phyloP scores from a whole-genome alignment of 352 stramenopile species.

The Globisporangium polare region DNA sequence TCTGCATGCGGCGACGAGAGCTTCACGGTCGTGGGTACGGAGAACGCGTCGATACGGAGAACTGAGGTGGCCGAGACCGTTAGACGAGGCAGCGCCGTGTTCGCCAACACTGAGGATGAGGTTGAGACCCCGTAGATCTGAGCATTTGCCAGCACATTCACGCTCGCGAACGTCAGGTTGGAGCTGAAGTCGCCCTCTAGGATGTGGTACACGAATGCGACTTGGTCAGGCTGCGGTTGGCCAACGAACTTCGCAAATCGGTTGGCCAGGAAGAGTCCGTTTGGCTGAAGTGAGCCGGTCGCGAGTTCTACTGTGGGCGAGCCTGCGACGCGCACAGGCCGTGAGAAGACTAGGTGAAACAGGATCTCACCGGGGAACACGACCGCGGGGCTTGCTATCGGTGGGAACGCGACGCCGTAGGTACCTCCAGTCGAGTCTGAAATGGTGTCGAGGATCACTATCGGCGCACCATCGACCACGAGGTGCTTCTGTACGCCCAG shows the following conservation, averaged over 20 bases:
- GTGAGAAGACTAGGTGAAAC: slow-evolving; percentile 63
- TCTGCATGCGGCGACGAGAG: slow-evolving; percentile 47
- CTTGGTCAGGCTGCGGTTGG: slow-evolving; percentile 44
- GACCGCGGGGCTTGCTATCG: slow-evolving; percentile 36
- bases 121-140: slow-evolving; percentile 47
- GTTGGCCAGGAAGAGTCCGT: slow-evolving; percentile 40
- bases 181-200: slow-evolving; percentile 43
- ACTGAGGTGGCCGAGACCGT: slow-evolving; percentile 24
- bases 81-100: slow-evolving; percentile 32
- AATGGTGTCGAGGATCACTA: slow-evolving; percentile 42
- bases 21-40: slow-evolving; percentile 53
- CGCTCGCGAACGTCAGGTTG: slow-evolving; percentile 52
- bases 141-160: slow-evolving; percentile 33
- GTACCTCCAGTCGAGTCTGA: slow-evolving; percentile 38
- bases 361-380: slow-evolving; percentile 64
- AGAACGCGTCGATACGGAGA: slow-evolving; percentile 47
- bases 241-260: slow-evolving; percentile 36
- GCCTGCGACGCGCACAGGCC: slow-evolving; percentile 41
- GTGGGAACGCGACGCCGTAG: slow-evolving; percentile 62
- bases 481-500: slow-evolving; percentile 32
- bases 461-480: slow-evolving; percentile 39
- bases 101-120: slow-evolving; percentile 28
- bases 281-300: slow-evolving; percentile 48
- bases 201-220: slow-evolving; percentile 65
- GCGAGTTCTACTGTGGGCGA: slow-evolving; percentile 48